A percentile compares a stretch with the other conserved stretches of the same genome.
Conservation (phyloP, 2,329 filamentous ascomycete genomes). For the Pseudogymnoascus sp. region DNA sequence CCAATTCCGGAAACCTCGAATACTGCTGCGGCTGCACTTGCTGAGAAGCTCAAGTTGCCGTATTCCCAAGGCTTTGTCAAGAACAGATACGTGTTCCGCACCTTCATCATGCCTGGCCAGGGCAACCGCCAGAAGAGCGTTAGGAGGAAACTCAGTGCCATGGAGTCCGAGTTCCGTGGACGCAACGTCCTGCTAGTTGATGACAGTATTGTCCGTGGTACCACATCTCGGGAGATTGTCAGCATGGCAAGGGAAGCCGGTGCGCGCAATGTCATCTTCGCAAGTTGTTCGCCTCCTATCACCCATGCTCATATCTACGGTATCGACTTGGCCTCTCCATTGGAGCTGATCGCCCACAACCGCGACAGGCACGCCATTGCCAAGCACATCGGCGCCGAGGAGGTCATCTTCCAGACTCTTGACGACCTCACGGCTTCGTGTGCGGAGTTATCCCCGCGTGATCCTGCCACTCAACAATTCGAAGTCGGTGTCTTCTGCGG, state of each 20-base stretch:
- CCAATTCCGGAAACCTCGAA: slow-evolving; percentile 79
- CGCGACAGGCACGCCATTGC: slow-evolving; percentile 54
- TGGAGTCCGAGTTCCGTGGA: slow-evolving; percentile 74
- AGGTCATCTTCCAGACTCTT: slow-evolving; percentile 69
- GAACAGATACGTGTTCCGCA: slow-evolving; percentile 82
- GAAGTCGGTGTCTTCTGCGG: slow-evolving; percentile 92
- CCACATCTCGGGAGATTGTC: slow-evolving; percentile 71
- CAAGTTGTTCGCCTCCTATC: slow-evolving; percentile 73
- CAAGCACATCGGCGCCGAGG: slow-evolving; percentile 62
- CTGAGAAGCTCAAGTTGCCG: slow-evolving; percentile 66
- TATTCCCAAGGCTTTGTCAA: slow-evolving; percentile 80
- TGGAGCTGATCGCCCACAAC: slow-evolving; percentile 64
- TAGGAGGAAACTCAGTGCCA: slow-evolving; percentile 80
- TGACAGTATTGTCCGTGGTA: slow-evolving; percentile 83
- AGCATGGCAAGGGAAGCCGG: slow-evolving; percentile 78
- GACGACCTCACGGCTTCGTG: slow-evolving; percentile 75
- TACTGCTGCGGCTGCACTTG: slow-evolving; percentile 68
- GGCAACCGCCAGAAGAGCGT: slow-evolving; percentile 75
- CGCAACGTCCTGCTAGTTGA: slow-evolving; percentile 79
- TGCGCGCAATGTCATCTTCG: slow-evolving; percentile 75
- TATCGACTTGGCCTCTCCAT: slow-evolving; percentile 64
- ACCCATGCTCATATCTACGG: slow-evolving; percentile 83
- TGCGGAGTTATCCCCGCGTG: slow-evolving; percentile 56
- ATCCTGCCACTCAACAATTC: slow-evolving; percentile 55
- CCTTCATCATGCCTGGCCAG: slow-evolving; percentile 82